These are phyloP conservation scores for Pseudogymnoascus sp. DNA, from an alignment of 2,329 filamentous ascomycete species.

Conservation along the genomic window DNA sequence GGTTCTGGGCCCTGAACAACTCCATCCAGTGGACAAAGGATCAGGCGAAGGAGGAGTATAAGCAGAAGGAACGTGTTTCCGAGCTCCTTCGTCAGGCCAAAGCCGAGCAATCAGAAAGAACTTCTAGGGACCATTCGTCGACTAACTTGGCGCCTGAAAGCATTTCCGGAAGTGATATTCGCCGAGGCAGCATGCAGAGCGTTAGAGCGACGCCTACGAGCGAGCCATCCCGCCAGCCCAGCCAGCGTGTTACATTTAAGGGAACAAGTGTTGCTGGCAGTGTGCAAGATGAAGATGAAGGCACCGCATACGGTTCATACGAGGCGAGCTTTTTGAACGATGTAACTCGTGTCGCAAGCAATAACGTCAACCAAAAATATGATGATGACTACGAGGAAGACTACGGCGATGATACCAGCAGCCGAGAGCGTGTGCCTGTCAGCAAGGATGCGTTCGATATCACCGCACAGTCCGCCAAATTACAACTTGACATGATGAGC, in stretches of 20 bases:
- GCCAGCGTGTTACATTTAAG: constrained; percentile 24
- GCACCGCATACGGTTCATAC: constrained; percentile 44
- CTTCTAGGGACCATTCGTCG: constrained; percentile 36
- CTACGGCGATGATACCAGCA: constrained; percentile 72
- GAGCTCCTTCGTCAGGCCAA: constrained; percentile 73
- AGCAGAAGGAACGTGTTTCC: constrained; percentile 62
- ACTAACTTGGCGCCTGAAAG: constrained; percentile 20
- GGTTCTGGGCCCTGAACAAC: constrained; percentile 99
- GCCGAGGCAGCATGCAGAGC: constrained; percentile 40
- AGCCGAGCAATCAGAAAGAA: constrained; percentile 57
- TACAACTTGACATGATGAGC: constrained; percentile 85
- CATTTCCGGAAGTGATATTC: constrained; percentile 25
- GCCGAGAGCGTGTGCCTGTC: constrained; percentile 61
- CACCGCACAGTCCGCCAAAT: constrained; percentile 85
- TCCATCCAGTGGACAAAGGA: constrained; percentile 98
- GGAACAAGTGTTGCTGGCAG: constrained; percentile 30
- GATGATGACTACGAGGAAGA: constrained; percentile 63
- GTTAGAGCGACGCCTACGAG: constrained; percentile 20
- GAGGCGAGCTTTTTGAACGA: constrained; percentile 45
- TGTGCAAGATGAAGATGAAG: constrained; percentile 43
- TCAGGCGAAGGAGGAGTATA: constrained; percentile 85
- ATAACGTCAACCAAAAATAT: constrained; percentile 29
- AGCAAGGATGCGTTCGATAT: constrained; percentile 95
- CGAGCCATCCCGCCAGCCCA: constrained; percentile 20
- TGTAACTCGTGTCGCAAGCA: constrained; percentile 19